Evolutionary conservation across 192 early-diverging fungal genomes (phyloP), one percentile per base, ranked within the genome.

Genomic region (Entomortierella beljakovae): DNA sequence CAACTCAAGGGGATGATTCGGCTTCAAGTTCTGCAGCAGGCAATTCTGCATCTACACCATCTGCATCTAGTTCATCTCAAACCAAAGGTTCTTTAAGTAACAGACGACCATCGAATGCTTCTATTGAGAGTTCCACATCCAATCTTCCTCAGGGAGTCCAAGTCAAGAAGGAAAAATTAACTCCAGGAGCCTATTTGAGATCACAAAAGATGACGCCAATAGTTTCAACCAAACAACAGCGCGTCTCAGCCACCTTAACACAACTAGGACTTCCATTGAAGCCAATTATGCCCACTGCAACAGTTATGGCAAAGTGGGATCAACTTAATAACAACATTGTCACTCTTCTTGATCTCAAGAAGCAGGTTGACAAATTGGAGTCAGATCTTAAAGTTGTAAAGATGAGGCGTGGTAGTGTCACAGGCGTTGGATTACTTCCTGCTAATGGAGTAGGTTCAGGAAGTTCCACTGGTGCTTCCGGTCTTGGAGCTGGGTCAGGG

Each of bases 271-370:
- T 84, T 3, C 61, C 67, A 0, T 28, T 85, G 15, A 89, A 90
- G n/a, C 96, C 96, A 0, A 75, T 87, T 8, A 95, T 98, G 92
- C 91, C 93, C 6, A 98, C 95, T 4, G 89, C 86, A 15, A 83
- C 85, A 0, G 91, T 98, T 23, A 94, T 92, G 77, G 86, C 89
- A 28, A 91, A 90, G 61, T 96, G 92, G 74, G 92, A 94, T 52
- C 87, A 88, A 50, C 77, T 98, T 54, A 90, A 92, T 59, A 83
- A 85, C 48, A 92, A 90, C 13, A 90, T 96, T 57, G 80, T 94
- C 43, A 88, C 81, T 26, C 71, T 97, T 68, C 76, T 96, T 55
- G 97, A 98, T 64, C 80, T 94, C 54, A 95, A 95, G 74, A 93
- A 93, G 65, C 83, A 86, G 8, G 90, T 88, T 1, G 96, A 98